Evolutionary conservation across 371 early-diverging fungal genomes (phyloP), one percentile per base, ranked within the genome.

Genomic region (Ordospora pajunii): DNA sequence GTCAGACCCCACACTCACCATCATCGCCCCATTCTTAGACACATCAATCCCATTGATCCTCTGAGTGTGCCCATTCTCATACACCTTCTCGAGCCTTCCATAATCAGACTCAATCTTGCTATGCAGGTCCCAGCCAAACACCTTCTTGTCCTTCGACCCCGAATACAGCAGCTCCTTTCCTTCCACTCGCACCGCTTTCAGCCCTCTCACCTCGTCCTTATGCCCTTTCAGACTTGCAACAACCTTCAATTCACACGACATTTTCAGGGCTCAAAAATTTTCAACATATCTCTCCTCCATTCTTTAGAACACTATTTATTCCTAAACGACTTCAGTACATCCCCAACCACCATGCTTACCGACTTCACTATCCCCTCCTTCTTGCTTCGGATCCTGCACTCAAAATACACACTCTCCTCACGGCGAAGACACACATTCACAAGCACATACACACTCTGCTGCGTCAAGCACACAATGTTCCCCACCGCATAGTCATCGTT

Each of bases 321-420:
- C 66, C 50, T 63, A 7, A 76, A 14, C 22, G 44, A 49, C 64
- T 70, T 76, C 4, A 76, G 21, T 0, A 42, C 25, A 21, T 72
- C 64, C 50, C 78, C 69, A 21, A 82, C 22, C 9, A 79, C 65
- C 9, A 14, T 37, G 43, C 78, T 77, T 52, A 85, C 62, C 53
- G 73, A 75, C 73, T 83, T 85, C n/a, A 85, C 85, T 37, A 83
- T 44, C 32, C 66, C 63, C 62, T 82, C 82, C 62, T 78, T 78
- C 12, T 67, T 63, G 6, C 75, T 62, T 14, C 85, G 44, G 22
- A 85, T 83, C 68, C 85, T 62, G 44, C 72, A 78, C 37, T 80
- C 80, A 42, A 72, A 66, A 32, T 64, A 27, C 2, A 66, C 46
- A 40, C 25, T 25, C 19, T 74, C 73, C 21, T 37, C 43, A 42